Evolutionary conservation across 177 flowering plant genomes (phyloP).

Genomic region (Vitis hybrid): DNA sequence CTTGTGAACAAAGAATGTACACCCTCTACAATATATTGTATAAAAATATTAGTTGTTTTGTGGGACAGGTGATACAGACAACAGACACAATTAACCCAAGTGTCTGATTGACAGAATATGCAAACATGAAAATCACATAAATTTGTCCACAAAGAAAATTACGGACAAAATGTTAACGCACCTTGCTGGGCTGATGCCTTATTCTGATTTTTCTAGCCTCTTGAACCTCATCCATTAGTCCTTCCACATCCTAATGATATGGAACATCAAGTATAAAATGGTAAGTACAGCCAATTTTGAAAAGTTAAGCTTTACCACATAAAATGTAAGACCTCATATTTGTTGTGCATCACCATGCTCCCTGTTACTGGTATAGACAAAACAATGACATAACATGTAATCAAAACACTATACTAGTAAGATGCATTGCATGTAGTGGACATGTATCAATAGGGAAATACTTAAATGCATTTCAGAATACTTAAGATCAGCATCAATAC

Average conservation of each 20-base stretch:
- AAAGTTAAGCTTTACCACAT: background rate
- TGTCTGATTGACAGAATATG: no score
- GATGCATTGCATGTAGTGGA: background rate
- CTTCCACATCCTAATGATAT: constrained; percentile 60
- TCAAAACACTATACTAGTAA: background rate
- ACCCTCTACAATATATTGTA: no score
- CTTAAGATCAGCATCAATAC: no score
- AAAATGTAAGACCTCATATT: background rate
- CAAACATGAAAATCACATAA: background rate
- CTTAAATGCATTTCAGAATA: no score
- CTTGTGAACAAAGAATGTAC: no score
- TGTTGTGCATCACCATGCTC: background rate
- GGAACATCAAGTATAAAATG: background rate
- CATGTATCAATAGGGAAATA: no score
- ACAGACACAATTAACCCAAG: no score
- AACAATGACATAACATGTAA: background rate
- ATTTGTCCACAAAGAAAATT: background rate
- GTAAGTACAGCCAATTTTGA: background rate
- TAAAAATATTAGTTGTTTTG: no score
- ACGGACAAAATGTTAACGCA: constrained; percentile 10
- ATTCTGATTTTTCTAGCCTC: constrained; percentile 84
- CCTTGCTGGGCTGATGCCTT: constrained; percentile 95
- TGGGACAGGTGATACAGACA: no score
- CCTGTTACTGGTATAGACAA: background rate
- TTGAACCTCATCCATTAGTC: constrained; percentile 80